These are phyloP conservation scores for Dactylonectria estremocensis DNA, from an alignment of 2,329 filamentous ascomycete genomes.

Conservation along the genomic window DNA sequence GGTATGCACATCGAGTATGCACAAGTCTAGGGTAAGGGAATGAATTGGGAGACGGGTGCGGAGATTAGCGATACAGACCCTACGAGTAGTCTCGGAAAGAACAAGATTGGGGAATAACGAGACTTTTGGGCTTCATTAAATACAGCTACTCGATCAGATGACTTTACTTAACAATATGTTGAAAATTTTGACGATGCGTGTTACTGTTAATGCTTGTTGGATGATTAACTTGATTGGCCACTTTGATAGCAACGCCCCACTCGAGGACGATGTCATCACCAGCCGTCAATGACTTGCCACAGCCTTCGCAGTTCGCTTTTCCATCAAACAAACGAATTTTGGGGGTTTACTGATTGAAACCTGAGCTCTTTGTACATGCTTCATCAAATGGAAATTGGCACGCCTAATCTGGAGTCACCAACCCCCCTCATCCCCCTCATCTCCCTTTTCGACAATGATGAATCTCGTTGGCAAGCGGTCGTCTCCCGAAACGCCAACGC, in stretches of 20 bases:
- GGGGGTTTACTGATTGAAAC: neutral
- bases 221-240: constrained; percentile 46
- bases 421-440: constrained; percentile 1
- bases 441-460: constrained; percentile 49
- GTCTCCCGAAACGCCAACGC: constrained; percentile 53
- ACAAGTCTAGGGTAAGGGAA: neutral
- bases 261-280: constrained; percentile 19
- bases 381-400: neutral
- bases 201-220: neutral
- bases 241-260: constrained; percentile 50
- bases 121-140: no score
- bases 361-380: neutral
- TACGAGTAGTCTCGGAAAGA: neutral
- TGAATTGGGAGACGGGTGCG: no score
- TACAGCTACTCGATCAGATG: neutral
- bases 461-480: constrained; percentile 56
- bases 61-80: neutral
- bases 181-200: neutral
- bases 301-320: neutral
- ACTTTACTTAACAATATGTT: neutral
- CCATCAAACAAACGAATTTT: neutral
- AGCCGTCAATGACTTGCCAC: neutral
- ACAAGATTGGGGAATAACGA: neutral
- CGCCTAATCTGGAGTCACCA: neutral
- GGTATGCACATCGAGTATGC: no score